Conservation (phyloP, 177 flowering plant species). For the Telopea speciosissima region DNA sequence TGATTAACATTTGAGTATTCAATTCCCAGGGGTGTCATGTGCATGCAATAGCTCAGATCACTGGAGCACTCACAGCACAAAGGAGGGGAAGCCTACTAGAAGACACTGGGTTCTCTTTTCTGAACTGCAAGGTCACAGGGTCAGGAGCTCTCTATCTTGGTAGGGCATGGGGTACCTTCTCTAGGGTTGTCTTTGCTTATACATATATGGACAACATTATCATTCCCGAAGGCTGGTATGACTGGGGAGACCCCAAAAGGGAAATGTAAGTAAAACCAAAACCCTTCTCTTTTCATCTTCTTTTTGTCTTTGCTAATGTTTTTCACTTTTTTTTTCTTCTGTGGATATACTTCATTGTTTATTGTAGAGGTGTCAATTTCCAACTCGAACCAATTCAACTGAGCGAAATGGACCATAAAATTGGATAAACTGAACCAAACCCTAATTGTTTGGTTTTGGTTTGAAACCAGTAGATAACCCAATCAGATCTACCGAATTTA, state of each 20-base stretch:
- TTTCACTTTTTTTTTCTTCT: no score
- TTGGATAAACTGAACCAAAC: no score
- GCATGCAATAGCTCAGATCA: slow-evolving; percentile 71
- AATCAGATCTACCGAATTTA: no score
- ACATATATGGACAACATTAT: slow-evolving; percentile 96
- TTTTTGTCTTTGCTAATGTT: background rate
- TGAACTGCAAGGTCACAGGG: slow-evolving; percentile 92
- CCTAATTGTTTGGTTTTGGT: no score
- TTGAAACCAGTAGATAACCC: no score
- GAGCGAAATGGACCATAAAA: no score
- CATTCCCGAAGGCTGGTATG: slow-evolving; percentile 91
- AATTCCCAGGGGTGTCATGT: slow-evolving; percentile 73
- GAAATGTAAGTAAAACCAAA: slow-evolving; percentile 54
- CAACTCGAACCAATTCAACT: no score
- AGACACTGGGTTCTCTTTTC: slow-evolving; percentile 95
- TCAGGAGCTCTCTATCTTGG: slow-evolving; percentile 96
- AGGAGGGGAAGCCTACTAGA: slow-evolving; percentile 67
- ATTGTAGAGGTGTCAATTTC: no score
- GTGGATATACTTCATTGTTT: no score
- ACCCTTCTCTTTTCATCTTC: background rate
- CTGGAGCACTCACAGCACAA: slow-evolving; percentile 92
- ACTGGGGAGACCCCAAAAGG: slow-evolving; percentile 91
- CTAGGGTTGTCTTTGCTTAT: slow-evolving; percentile 88
- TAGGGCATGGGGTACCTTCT: slow-evolving; percentile 98
- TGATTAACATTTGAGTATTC: background rate